Conservation (phyloP, 345 rosid species). For the Corchorus capsularis region DNA sequence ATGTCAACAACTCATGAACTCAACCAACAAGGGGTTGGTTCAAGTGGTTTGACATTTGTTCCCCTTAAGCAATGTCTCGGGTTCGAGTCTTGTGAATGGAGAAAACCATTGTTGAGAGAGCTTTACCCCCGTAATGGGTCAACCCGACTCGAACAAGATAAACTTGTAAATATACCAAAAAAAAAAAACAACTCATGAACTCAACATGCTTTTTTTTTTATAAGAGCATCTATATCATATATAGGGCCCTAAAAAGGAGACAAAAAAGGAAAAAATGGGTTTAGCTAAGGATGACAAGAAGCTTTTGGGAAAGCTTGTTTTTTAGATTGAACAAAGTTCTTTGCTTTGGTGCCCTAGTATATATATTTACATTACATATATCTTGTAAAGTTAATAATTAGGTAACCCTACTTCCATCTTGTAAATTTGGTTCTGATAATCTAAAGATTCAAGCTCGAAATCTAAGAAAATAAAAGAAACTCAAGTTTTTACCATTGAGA, state of each 20-base stretch:
- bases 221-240: background rate
- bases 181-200: background rate
- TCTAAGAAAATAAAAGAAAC: background rate
- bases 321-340: background rate
- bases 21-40: too few relatives aligned
- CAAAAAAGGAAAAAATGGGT: background rate
- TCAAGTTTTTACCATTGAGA: background rate
- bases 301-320: background rate
- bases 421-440: too few relatives aligned
- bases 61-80: too few relatives aligned
- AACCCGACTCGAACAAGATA: too few relatives aligned
- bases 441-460: too few relatives aligned
- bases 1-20: background rate
- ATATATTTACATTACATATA: background rate
- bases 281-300: background rate
- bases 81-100: too few relatives aligned
- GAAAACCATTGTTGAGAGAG: too few relatives aligned
- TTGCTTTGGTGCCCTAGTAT: background rate
- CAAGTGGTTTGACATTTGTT: too few relatives aligned
- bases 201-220: background rate
- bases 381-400: background rate
- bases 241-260: background rate
- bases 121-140: too few relatives aligned
- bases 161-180: too few relatives aligned
- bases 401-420: too few relatives aligned